phyloP scores from a whole-genome alignment of 2,329 filamentous ascomycete genomes.

The Monosporascus sp. region DNA sequence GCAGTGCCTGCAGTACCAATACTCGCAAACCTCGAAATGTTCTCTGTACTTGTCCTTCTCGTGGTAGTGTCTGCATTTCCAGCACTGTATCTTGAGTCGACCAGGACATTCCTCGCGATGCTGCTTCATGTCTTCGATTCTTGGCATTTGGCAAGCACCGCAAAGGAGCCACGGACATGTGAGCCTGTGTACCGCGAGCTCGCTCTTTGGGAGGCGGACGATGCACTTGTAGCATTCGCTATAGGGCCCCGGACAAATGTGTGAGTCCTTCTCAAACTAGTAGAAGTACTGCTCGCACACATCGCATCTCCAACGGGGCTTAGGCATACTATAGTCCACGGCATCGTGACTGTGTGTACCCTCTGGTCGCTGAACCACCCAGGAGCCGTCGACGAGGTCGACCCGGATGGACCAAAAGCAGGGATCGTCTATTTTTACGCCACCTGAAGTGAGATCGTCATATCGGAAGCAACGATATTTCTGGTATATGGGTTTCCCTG shows the following conservation, averaged over 20 bases:
- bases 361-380: background rate
- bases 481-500: too few species aligned
- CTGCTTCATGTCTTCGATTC: background rate
- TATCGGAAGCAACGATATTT: too few species aligned
- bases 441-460: background rate
- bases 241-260: background rate
- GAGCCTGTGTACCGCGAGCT: background rate
- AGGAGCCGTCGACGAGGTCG: background rate
- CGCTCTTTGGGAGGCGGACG: background rate
- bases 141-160: background rate
- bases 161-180: background rate
- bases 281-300: slow-evolving; percentile 1
- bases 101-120: background rate
- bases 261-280: slow-evolving; percentile 1
- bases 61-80: background rate
- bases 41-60: background rate
- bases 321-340: background rate
- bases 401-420: background rate
- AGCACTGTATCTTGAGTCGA: slow-evolving; percentile 1
- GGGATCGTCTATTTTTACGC: background rate
- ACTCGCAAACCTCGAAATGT: slow-evolving; percentile 1
- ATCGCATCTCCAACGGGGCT: background rate
- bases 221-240: background rate
- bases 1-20: slow-evolving; percentile 1
- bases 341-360: background rate